phyloP scores from a whole-genome alignment of 192 early-diverging fungal species.

The Coemansia sp. region DNA sequence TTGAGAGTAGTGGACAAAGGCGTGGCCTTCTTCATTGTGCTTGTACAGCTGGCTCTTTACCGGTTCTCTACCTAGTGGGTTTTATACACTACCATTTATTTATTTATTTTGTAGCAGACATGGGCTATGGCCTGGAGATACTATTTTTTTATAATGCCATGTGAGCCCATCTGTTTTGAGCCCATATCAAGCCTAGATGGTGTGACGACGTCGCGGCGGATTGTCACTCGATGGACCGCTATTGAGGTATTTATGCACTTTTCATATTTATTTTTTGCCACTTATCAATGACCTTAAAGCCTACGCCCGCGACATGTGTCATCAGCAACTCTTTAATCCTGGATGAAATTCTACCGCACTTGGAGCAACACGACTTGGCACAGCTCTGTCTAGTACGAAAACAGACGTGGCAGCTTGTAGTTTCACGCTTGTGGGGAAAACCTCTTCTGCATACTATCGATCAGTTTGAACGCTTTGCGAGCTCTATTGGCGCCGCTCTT shows the following conservation, averaged over 20 bases:
- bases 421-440: slow-evolving; percentile 10
- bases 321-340: slow-evolving; percentile 7
- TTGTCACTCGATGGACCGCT: background rate
- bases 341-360: background rate
- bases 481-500: background rate
- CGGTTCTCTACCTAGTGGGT: too few species aligned
- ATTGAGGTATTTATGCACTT: background rate
- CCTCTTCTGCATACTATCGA: slow-evolving; percentile 11
- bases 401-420: slow-evolving; percentile 20
- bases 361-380: slow-evolving; percentile 3
- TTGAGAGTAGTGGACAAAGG: background rate
- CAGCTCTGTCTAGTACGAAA: slow-evolving; percentile 1
- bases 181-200: background rate
- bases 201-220: background rate
- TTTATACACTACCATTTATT: background rate
- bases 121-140: background rate
- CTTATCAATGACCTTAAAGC: background rate
- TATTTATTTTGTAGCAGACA: background rate
- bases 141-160: background rate
- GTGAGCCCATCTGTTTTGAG: background rate
- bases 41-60: too few species aligned
- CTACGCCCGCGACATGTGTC: background rate
- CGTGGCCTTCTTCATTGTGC: background rate
- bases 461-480: slow-evolving; percentile 7
- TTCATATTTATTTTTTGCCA: background rate